A percentile compares a stretch with the other conserved stretches of the same genome.
Evolutionary conservation across 1,284 basidiomycete genomes (phyloP).

Genomic region (Trichosporon asahii): DNA sequence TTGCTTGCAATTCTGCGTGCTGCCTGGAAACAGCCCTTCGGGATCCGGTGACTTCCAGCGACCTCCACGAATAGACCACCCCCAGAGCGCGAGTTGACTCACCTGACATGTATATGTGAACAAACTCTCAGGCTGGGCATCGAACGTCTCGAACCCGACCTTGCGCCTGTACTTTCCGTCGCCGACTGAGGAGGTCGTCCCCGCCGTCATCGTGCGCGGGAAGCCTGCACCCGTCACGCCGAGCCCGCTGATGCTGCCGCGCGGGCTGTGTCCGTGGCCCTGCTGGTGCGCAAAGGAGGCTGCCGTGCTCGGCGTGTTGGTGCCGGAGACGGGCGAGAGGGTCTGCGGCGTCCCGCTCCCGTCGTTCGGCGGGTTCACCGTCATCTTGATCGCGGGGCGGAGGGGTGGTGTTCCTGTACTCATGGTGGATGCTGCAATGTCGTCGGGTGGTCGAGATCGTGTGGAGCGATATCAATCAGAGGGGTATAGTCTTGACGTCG

Average conservation of each 20-base stretch:
- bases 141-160: conserved; percentile 78
- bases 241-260: neutral
- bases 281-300: conserved; percentile 4
- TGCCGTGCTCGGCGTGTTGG: neutral
- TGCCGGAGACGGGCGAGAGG: neutral
- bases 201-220: conserved; percentile 20
- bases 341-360: neutral
- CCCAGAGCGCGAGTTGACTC: neutral
- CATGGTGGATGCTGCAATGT: neutral
- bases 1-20: no score
- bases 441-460: neutral
- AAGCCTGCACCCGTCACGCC: conserved; percentile 13
- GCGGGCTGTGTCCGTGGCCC: neutral
- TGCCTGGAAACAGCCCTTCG: no score
- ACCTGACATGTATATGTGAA: conserved; percentile 55
- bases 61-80: neutral
- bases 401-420: conserved; percentile 2
- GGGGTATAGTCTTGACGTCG: no score
- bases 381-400: conserved; percentile 19
- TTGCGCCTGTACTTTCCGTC: conserved; percentile 69
- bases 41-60: neutral
- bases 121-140: conserved; percentile 57
- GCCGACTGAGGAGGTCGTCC: conserved; percentile 4
- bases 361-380: neutral
- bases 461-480: neutral